A percentile compares a stretch with the other conserved stretches of the same genome.
These are phyloP conservation scores for Penicillium palitans DNA, from an alignment of 2,329 filamentous ascomycete species.

Conservation along the genomic window DNA sequence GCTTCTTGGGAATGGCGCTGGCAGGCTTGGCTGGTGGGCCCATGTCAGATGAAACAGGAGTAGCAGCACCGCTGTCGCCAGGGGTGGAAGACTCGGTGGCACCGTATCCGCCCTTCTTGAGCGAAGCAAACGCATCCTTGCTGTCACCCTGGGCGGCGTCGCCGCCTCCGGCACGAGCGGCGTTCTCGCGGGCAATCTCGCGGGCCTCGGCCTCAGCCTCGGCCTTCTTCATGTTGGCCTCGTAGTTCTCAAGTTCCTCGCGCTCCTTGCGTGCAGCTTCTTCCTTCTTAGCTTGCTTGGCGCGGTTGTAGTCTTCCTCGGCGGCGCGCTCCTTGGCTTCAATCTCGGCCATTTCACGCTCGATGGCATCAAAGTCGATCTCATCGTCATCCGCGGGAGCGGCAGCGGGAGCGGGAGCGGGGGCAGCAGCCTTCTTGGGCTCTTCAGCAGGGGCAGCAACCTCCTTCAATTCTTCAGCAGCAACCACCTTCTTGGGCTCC, in stretches of 20 bases:
- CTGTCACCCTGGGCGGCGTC: constrained; percentile 21
- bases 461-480: constrained; percentile 22
- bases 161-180: constrained; percentile 38
- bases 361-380: constrained; percentile 49
- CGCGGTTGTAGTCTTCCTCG: constrained; percentile 59
- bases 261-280: constrained; percentile 48
- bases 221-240: constrained; percentile 51
- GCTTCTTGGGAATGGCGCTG: constrained; percentile 68
- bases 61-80: constrained; percentile 48
- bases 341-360: constrained; percentile 48
- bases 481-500: constrained; percentile 19
- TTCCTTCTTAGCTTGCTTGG: constrained; percentile 75
- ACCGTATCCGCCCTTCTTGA: constrained; percentile 44
- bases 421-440: constrained; percentile 16
- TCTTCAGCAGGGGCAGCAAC: constrained; percentile 21
- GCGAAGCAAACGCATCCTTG: constrained; percentile 43
- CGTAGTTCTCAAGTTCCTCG: constrained; percentile 46
- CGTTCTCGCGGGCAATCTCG: constrained; percentile 45
- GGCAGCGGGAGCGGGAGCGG: constrained; percentile 25
- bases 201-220: constrained; percentile 51
- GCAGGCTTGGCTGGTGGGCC: constrained; percentile 56
- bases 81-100: constrained; percentile 43
- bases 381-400: constrained; percentile 43
- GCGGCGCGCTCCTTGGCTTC: constrained; percentile 49
- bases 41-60: constrained; percentile 46